phyloP scores from a whole-genome alignment of 2,329 filamentous ascomycete genomes.

The Kalmusia sp. region DNA sequence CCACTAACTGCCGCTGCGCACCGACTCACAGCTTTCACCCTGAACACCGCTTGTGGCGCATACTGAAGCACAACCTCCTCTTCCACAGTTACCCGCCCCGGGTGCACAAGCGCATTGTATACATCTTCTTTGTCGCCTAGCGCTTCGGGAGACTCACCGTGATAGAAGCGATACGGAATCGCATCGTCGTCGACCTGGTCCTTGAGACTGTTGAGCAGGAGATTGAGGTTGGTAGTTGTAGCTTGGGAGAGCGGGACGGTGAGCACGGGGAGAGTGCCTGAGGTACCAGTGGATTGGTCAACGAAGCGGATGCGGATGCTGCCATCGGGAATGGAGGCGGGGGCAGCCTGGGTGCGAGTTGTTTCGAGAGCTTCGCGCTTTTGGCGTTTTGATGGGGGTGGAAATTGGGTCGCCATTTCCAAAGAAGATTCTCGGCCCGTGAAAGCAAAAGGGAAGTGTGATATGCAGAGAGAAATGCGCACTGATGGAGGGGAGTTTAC shows the following conservation, averaged over 20 bases:
- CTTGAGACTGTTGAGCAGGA: slow-evolving; percentile 84
- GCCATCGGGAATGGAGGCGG: slow-evolving; percentile 70
- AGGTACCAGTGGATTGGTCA: slow-evolving; percentile 75
- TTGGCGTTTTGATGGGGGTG: slow-evolving; percentile 89
- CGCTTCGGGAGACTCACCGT: slow-evolving; percentile 53
- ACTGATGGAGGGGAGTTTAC: slow-evolving; percentile 4
- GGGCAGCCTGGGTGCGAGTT: slow-evolving; percentile 75
- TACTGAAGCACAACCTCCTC: slow-evolving; percentile 68
- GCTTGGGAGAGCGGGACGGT: slow-evolving; percentile 84
- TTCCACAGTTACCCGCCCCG: slow-evolving; percentile 61
- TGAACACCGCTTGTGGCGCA: slow-evolving; percentile 89
- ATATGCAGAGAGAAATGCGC: not conserved
- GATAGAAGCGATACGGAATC: slow-evolving; percentile 71
- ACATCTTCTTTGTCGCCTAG: slow-evolving; percentile 55
- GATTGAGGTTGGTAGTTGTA: slow-evolving; percentile 85
- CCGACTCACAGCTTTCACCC: slow-evolving; percentile 88
- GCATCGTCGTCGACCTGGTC: slow-evolving; percentile 67
- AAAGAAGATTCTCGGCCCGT: not conserved
- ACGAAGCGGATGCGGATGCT: slow-evolving; percentile 87
- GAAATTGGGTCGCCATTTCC: slow-evolving; percentile 79
- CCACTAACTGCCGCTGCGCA: slow-evolving; percentile 88
- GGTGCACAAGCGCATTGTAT: slow-evolving; percentile 48
- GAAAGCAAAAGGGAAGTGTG: not conserved
- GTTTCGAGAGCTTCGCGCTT: slow-evolving; percentile 76
- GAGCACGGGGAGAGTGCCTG: slow-evolving; percentile 71